Evolutionary conservation across 345 rosid genomes (phyloP).

Genomic region (Hibiscus syriacus): DNA sequence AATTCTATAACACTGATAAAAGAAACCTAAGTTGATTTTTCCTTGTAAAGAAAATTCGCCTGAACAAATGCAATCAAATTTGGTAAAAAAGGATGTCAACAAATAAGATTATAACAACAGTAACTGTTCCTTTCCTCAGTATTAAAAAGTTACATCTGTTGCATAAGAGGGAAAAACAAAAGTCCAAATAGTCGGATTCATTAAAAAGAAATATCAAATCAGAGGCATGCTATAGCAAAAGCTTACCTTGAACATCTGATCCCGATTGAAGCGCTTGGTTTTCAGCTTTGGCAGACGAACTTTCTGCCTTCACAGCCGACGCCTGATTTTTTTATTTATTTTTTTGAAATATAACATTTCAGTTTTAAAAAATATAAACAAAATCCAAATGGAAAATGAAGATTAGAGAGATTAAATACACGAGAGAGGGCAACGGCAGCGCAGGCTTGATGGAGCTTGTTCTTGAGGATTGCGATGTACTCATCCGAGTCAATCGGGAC

Average conservation of each 20-base stretch:
- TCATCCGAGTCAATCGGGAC: constrained; percentile 39
- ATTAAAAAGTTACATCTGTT: not conserved
- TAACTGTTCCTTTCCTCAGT: not conserved
- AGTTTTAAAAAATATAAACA: not conserved
- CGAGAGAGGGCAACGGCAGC: constrained; percentile 54
- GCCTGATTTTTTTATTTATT: constrained; percentile 34
- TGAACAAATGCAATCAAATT: not conserved
- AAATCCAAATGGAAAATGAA: not conserved
- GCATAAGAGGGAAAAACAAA: not conserved
- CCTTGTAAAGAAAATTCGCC: not conserved
- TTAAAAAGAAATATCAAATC: not conserved
- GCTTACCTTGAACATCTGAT: constrained; percentile 35
- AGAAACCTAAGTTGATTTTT: not conserved
- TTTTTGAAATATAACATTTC: not conserved
- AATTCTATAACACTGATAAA: not conserved
- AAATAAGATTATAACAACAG: not conserved
- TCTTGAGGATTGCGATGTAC: constrained; percentile 50
- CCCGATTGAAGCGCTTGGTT: constrained; percentile 28
- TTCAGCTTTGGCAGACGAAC: constrained; percentile 27
- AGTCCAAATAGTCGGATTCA: not conserved
- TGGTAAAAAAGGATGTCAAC: not conserved
- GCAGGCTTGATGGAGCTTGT: constrained; percentile 61
- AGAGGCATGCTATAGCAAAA: not conserved
- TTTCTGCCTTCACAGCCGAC: constrained; percentile 48
- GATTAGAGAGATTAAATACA: constrained; percentile 26